These are phyloP conservation scores for Solanum piurae DNA, from an alignment of 257 asterid genomes.

Conservation along the genomic window DNA sequence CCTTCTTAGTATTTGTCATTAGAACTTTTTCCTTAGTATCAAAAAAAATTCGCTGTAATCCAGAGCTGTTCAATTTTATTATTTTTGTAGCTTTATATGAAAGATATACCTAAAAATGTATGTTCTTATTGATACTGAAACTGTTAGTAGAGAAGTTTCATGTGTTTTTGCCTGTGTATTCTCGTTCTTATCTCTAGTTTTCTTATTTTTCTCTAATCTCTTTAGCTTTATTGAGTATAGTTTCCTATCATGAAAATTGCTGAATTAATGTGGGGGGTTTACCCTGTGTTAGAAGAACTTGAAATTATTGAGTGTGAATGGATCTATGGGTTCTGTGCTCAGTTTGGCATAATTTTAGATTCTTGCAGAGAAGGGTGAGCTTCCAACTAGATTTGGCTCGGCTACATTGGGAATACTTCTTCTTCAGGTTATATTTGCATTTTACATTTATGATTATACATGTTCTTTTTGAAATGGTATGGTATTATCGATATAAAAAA, in stretches of 20 bases:
- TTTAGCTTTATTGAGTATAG: not conserved
- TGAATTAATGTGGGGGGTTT: not conserved
- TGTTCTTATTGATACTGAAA: not conserved
- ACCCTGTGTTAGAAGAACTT: not conserved
- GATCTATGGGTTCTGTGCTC: constrained; percentile 15
- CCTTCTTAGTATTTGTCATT: not conserved
- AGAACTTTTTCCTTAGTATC: not conserved
- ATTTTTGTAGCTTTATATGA: not conserved
- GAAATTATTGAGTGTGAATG: not conserved
- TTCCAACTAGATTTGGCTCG: constrained; percentile 94
- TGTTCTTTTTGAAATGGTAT: not conserved
- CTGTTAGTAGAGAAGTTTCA: not conserved
- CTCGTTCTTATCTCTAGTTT: not conserved
- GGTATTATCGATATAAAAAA: not conserved
- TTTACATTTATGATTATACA: not conserved
- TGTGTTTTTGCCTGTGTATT: not conserved
- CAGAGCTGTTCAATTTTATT: not conserved
- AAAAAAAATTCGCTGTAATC: not conserved
- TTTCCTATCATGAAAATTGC: not conserved
- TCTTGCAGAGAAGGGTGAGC: constrained; percentile 99
- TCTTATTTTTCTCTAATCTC: not conserved
- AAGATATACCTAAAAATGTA: not conserved
- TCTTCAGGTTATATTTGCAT: constrained; percentile 51
- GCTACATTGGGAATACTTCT: constrained; percentile 96
- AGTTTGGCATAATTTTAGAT: constrained; percentile 46